phyloP scores from a whole-genome alignment of 148 eudicot species.

The Vaccinium macrocarpon region DNA sequence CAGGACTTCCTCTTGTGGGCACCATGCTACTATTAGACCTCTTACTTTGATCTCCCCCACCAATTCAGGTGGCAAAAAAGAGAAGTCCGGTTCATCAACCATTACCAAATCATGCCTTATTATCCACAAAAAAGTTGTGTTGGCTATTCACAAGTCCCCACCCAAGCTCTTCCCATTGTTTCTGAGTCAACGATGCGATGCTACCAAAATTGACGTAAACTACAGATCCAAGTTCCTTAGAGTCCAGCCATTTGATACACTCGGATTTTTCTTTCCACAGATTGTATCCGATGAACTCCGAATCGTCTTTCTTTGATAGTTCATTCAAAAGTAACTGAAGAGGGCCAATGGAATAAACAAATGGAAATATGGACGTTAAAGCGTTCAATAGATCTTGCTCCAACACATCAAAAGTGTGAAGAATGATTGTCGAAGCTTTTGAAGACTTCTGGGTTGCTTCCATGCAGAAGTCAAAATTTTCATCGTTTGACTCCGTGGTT shows the following conservation, averaged over 20 bases:
- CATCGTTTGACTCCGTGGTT: not conserved
- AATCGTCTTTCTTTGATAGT: not conserved
- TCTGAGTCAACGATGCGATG: not conserved
- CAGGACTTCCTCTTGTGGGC: constrained; percentile 20
- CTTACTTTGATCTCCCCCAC: constrained; percentile 13
- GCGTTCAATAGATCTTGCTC: constrained; percentile 13
- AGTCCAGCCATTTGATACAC: constrained; percentile 8
- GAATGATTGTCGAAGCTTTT: constrained; percentile 9
- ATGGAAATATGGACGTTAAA: constrained; percentile 13
- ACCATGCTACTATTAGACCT: constrained; percentile 16
- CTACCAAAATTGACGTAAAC: constrained; percentile 21
- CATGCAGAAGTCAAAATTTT: not conserved
- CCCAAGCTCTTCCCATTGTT: constrained; percentile 9
- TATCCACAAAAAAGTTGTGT: constrained; percentile 14
- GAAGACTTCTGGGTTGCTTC: constrained; percentile 8
- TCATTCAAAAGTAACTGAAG: not conserved
- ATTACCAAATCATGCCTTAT: constrained; percentile 11
- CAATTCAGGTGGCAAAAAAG: constrained; percentile 7
- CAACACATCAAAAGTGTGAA: constrained; percentile 12
- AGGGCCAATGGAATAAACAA: constrained; percentile 9
- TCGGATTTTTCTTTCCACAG: constrained; percentile 20
- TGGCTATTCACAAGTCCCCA: constrained; percentile 24
- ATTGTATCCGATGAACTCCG: constrained; percentile 16
- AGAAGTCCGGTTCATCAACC: not conserved
- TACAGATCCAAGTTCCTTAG: constrained; percentile 5